Evolutionary conservation across 257 asterid species (phyloP).

Genomic region (Solanum habrochaites): DNA sequence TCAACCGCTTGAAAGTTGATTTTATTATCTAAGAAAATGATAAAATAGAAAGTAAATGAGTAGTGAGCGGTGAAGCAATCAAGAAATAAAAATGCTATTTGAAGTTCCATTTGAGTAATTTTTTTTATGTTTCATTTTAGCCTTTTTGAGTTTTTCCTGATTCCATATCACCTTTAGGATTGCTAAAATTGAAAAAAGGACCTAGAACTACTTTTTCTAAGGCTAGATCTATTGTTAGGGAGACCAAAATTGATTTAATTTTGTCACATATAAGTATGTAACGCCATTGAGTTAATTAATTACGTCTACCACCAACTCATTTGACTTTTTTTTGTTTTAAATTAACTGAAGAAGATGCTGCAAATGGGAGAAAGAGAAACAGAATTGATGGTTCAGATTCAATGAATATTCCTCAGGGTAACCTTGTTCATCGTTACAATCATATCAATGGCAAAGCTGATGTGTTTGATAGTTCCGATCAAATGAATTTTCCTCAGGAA

Average conservation of each 20-base stretch:
- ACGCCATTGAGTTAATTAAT: background rate
- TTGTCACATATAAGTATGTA: background rate
- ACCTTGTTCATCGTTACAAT: too few species aligned
- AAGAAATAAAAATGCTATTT: background rate
- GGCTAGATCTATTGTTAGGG: background rate
- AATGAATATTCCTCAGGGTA: too few species aligned
- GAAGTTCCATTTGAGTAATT: background rate
- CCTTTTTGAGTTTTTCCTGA: background rate
- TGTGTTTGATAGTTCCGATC: too few species aligned
- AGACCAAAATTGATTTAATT: background rate
- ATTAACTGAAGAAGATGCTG: slow-evolving; percentile 10
- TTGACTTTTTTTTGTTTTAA: background rate
- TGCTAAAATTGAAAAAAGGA: background rate
- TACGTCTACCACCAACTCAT: background rate
- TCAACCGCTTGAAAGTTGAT: background rate
- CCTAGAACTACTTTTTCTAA: background rate
- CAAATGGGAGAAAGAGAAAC: slow-evolving; percentile 4
- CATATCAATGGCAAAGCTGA: too few species aligned
- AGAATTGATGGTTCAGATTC: background rate
- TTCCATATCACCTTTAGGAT: background rate
- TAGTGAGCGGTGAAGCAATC: background rate
- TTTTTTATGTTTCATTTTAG: background rate
- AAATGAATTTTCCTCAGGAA: too few species aligned
- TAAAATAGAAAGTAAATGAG: background rate
- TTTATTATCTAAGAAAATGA: background rate